These are phyloP conservation scores for Bryoglossum gracile DNA, from an alignment of 495 filamentous ascomycete genomes.

Conservation along the genomic window DNA sequence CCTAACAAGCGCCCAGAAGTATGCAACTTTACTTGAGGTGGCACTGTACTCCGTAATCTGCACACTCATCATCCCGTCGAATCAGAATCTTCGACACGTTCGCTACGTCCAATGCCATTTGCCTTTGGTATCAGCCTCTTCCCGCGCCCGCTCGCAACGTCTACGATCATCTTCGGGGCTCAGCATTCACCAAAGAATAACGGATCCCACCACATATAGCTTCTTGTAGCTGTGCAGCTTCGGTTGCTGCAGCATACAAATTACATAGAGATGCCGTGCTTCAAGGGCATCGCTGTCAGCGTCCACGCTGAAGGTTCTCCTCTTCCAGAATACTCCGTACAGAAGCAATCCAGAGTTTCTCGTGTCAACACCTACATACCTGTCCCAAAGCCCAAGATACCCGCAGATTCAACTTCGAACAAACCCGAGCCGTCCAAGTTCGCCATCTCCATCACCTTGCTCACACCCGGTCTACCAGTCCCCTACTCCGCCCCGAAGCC, in stretches of 20 bases:
- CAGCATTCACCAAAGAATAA: conserved; percentile 1
- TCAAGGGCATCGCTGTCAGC: conserved; percentile 94
- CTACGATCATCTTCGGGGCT: conserved; percentile 3
- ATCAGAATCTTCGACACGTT: not conserved
- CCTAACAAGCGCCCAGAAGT: too few relatives aligned
- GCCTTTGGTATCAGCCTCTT: conserved; percentile 4
- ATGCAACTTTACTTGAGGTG: not conserved
- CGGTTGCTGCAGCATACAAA: conserved; percentile 12
- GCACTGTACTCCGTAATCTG: not conserved
- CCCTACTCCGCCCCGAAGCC: conserved; percentile 82
- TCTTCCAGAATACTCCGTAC: conserved; percentile 85
- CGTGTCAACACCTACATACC: conserved; percentile 97
- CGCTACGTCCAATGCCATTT: too few relatives aligned
- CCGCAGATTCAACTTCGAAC: conserved; percentile 50
- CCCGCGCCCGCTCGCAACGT: not conserved
- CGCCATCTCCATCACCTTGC: conserved; percentile 90
- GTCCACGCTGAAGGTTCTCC: conserved; percentile 88
- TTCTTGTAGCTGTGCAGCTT: conserved; percentile 15
- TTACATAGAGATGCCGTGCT: conserved; percentile 76
- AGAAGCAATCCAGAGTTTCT: conserved; percentile 82
- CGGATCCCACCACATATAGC: conserved; percentile 1
- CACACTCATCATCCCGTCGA: not conserved
- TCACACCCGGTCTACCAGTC: conserved; percentile 79
- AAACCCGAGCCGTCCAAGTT: conserved; percentile 91
- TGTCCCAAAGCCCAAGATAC: conserved; percentile 78